Percentiles rank a stretch among this genome's conserved stretches.
phyloP scores from a whole-genome alignment of 1,139 yeast species.

The Kodamaea sp. region DNA sequence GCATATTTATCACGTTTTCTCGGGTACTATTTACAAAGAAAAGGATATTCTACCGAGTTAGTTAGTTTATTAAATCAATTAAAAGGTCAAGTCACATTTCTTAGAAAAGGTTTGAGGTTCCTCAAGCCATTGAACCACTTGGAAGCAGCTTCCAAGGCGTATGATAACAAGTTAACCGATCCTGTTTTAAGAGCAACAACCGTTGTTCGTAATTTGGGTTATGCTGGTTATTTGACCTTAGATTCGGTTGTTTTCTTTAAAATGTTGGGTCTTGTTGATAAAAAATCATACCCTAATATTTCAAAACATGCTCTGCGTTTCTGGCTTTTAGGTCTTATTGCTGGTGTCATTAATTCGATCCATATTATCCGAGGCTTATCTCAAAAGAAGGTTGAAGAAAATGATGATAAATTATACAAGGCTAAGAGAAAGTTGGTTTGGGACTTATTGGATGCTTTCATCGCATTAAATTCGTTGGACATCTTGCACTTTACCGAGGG shows the following conservation, averaged over 20 bases:
- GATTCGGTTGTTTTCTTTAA: constrained; percentile 75
- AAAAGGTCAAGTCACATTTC: constrained; percentile 58
- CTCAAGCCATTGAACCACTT: constrained; percentile 79
- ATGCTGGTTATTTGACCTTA: constrained; percentile 68
- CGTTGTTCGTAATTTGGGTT: constrained; percentile 66
- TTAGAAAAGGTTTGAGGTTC: constrained; percentile 82
- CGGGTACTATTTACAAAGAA: constrained; percentile 56
- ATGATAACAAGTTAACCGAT: constrained; percentile 70
- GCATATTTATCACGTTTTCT: constrained; percentile 81
- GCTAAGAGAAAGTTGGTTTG: constrained; percentile 69
- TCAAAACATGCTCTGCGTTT: constrained; percentile 53
- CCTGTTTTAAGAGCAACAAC: constrained; percentile 56
- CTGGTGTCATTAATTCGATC: constrained; percentile 55
- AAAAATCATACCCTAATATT: constrained; percentile 32
- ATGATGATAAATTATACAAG: constrained; percentile 29
- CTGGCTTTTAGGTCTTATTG: constrained; percentile 74
- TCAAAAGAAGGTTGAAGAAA: constrained; percentile 19
- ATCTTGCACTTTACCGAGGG: constrained; percentile 70
- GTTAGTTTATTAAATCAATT: constrained; percentile 50
- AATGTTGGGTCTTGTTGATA: constrained; percentile 41
- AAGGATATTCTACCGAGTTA: constrained; percentile 52
- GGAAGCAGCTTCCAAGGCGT: constrained; percentile 64
- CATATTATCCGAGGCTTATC: constrained; percentile 12
- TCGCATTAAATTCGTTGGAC: constrained; percentile 69
- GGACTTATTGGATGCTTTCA: constrained; percentile 73